Evolutionary conservation across 1,284 basidiomycete species (phyloP), one percentile per base, ranked within the genome.

Genomic region (Cutaneotrichosporon spelunceum): DNA sequence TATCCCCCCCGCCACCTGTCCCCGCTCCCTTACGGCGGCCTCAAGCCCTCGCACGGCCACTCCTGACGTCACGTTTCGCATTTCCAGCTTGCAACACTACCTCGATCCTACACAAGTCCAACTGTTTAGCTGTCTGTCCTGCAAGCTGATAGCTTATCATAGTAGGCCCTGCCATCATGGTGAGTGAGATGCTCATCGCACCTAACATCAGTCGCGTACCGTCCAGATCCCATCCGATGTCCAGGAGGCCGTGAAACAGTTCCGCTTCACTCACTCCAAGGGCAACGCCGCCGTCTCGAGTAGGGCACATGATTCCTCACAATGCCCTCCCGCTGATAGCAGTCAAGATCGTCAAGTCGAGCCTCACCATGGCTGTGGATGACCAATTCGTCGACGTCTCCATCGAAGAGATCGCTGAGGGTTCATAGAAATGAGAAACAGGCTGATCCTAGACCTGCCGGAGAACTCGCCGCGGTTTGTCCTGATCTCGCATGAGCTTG

Each of bases 401-500:
- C 61, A 85, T 91, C 61, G 89, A 91, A 69, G 90, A 93, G 34
- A 85, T 94, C 44, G 89, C 86, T 14, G 88, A 93, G 80, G 91
- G 91, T 91, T 33, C 61, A 72, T 64, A 14, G 7, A 13, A 4
- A 13, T 9, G 5, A 13, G n/a, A 16, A 6, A 14, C 36, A 16
- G 14, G 49, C 61, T 62, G 56, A 53, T 30, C 21, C 10, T 69
- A 94, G 94, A 95, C 72, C 83, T 97, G 7, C 93, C 93, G 0
- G 91, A 91, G 78, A 90, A 90, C 76, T 85, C 88, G 6, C 93
- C 93, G 11, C 85, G 93, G 68, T 96, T 92, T 75, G 85, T 96
- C 52, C 77, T 97, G 23, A 80, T 90, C 30, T 91, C 90, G 16
- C 90, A 94, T 72, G 88, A 91, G 71, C 83, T 93, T 24, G 79